These are phyloP conservation scores for Candida namnaoensis DNA, from an alignment of 805 yeast species.

Conservation along the genomic window DNA sequence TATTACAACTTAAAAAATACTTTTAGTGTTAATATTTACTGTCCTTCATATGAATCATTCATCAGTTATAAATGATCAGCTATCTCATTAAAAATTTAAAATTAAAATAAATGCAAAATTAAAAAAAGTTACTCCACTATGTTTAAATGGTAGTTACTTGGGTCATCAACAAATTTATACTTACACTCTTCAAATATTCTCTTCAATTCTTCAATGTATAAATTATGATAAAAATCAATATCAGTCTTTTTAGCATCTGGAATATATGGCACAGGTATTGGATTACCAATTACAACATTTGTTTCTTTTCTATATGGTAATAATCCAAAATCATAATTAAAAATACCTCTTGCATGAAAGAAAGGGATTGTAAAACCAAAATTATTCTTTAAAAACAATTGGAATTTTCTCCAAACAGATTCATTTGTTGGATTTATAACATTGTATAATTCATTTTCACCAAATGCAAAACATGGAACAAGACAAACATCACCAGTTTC, in stretches of 20 bases:
- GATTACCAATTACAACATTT: constrained; percentile 65
- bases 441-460: constrained; percentile 67
- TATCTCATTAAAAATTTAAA: too few relatives aligned
- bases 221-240: constrained; percentile 61
- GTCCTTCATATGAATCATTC: too few relatives aligned
- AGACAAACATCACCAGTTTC: constrained; percentile 67
- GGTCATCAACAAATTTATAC: constrained; percentile 27
- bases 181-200: constrained; percentile 63
- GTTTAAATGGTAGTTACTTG: constrained; percentile 1
- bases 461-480: constrained; percentile 88
- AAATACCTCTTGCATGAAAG: constrained; percentile 86
- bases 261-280: constrained; percentile 48
- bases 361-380: constrained; percentile 86
- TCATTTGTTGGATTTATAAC: constrained; percentile 34
- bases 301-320: constrained; percentile 80
- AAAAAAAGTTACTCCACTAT: constrained; percentile 12
- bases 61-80: too few relatives aligned
- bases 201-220: constrained; percentile 58
- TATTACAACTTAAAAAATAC: too few relatives aligned
- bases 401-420: constrained; percentile 47
- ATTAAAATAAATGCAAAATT: too few relatives aligned
- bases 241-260: constrained; percentile 36
- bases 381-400: constrained; percentile 59
- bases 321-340: constrained; percentile 87
- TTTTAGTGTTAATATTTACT: too few relatives aligned